Evolutionary conservation across 192 early-diverging fungal species (phyloP), one percentile per base, ranked within the genome.

Genomic region (Coemansia sp.): DNA sequence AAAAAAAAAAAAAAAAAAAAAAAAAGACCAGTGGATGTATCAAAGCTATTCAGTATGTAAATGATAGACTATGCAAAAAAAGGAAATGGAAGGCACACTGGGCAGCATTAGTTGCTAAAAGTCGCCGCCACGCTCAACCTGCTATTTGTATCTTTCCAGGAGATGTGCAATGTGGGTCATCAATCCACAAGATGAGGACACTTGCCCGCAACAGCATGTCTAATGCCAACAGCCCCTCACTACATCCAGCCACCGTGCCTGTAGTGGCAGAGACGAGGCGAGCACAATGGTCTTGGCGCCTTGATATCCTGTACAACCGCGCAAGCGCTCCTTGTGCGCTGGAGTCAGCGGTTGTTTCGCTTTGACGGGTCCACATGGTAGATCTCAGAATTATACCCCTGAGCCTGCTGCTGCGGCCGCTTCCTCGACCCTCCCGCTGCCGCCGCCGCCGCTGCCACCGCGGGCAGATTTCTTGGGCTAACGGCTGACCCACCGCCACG

Each of bases 301-400:
- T 15, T 55, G 53, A 55, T 55, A 42, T 42, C 38, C 23, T 40
- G 5, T 29, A 15, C 9, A 4, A 17, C n/a, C n/a, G n/a, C n/a
- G n/a, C n/a, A n/a, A n/a, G n/a, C n/a, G n/a, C n/a, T n/a, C n/a
- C n/a, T n/a, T n/a, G n/a, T n/a, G n/a, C n/a, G n/a, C n/a, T n/a
- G n/a, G 3, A 26, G 10, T 39, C 30, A 70, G 29, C 60, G 43
- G 27, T 52, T 52, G 32, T 68, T 61, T 32, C 61, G 50, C 38
- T 68, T 68, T 1, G 65, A 49, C n/a, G 71, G 22, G 30, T 68
- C 71, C 11, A 65, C 43, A 23, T 51, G 65, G 42, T 68, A 60
- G 2, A 68, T 56, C 23, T 68, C 71, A 11, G 66, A 54, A 42
- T 69, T 60, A 17, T 56, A 53, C 2, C 65, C 65, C 39, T 68